Evolutionary conservation across 768 basidiomycete species (phyloP).

Genomic region (Suillus discolor): DNA sequence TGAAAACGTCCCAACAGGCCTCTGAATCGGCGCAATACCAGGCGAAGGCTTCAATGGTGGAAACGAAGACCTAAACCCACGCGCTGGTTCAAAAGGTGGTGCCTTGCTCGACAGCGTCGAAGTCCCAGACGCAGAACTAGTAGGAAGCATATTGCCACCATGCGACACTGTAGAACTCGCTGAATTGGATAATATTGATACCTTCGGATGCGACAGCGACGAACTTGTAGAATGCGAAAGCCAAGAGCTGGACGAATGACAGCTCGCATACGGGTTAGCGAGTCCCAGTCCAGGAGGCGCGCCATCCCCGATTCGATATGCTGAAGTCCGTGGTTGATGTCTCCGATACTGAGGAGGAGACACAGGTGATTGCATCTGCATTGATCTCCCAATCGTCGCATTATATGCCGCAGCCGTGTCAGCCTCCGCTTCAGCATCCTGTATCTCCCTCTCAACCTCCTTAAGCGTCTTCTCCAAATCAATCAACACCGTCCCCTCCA

Average conservation of each 20-base stretch:
- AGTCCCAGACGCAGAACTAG: conserved; percentile 20
- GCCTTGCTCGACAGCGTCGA: conserved; percentile 57
- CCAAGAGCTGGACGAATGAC: conserved; percentile 5
- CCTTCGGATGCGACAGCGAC: conserved; percentile 10
- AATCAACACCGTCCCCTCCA: conserved; percentile 57
- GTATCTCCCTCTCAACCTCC: conserved; percentile 60
- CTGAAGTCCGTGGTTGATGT: conserved; percentile 29
- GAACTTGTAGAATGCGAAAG: conserved; percentile 10
- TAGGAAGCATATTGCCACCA: conserved; percentile 9
- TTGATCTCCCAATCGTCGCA: conserved; percentile 30
- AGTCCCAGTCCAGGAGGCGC: conserved; percentile 19
- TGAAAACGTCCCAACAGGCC: background rate
- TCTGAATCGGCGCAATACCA: conserved; percentile 5
- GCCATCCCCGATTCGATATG: conserved; percentile 24
- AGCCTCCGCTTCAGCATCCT: conserved; percentile 21
- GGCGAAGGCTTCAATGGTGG: conserved; percentile 21
- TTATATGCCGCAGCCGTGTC: conserved; percentile 17
- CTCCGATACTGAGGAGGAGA: conserved; percentile 31
- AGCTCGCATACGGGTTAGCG: conserved; percentile 13
- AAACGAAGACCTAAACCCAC: conserved; percentile 26
- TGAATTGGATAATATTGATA: conserved; percentile 31
- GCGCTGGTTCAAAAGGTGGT: conserved; percentile 54
- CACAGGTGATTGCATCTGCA: conserved; percentile 15
- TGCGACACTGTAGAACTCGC: background rate
- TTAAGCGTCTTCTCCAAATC: conserved; percentile 71